Conservation (phyloP, 176 grass and related monocot species). For the Olyra latifolia region DNA sequence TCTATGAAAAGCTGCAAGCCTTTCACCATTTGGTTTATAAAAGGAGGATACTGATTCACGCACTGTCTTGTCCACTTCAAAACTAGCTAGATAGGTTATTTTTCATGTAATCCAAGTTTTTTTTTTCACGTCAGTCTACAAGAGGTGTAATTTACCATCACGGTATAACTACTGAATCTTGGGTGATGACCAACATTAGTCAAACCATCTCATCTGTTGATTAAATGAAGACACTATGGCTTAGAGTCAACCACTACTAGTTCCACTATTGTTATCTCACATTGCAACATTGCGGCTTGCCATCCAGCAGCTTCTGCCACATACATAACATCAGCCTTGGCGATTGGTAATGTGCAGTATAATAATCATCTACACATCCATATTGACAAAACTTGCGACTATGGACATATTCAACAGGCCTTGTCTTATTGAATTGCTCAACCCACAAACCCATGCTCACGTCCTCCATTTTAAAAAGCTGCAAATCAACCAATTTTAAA, state of each 20-base stretch:
- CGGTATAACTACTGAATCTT: conserved; percentile 24
- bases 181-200: conserved; percentile 13
- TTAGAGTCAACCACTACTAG: conserved; percentile 8
- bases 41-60: neutral
- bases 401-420: conserved; percentile 63
- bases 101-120: conserved; percentile 17
- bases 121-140: conserved; percentile 36
- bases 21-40: neutral
- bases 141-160: conserved; percentile 25
- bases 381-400: conserved; percentile 70
- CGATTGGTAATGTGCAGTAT: conserved; percentile 83
- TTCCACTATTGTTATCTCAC: conserved; percentile 53
- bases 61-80: neutral
- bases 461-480: conserved; percentile 99
- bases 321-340: conserved; percentile 86
- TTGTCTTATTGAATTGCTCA: conserved; percentile 66
- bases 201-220: conserved; percentile 16
- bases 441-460: conserved; percentile 99
- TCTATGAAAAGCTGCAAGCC: neutral
- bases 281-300: conserved; percentile 73
- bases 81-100: conserved; percentile 13
- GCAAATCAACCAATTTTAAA: conserved; percentile 34
- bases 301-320: conserved; percentile 73
- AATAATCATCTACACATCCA: conserved; percentile 79
- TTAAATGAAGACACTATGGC: conserved; percentile 26